Conservation (phyloP, 805 yeast species). For the Sugiyamaella smithiae region DNA sequence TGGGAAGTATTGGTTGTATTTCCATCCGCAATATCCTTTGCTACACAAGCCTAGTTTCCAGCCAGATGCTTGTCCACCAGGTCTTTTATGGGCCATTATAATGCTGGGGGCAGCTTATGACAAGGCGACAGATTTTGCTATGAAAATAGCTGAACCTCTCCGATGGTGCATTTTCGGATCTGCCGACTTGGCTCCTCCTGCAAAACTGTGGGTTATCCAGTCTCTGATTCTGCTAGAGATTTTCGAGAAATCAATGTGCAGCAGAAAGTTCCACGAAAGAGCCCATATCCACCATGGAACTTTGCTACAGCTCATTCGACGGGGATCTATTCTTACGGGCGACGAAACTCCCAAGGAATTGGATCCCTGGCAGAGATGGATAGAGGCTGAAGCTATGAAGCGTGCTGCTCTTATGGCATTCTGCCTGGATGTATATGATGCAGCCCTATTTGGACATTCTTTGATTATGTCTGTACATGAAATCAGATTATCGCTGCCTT, state of each 20-base stretch:
- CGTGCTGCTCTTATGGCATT: slow-evolving; percentile 79
- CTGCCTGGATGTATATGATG: slow-evolving; percentile 74
- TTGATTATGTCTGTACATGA: slow-evolving; percentile 57
- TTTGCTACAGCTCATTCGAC: slow-evolving; percentile 68
- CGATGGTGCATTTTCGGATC: slow-evolving; percentile 69
- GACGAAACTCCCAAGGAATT: slow-evolving; percentile 18
- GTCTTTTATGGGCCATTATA: slow-evolving; percentile 54
- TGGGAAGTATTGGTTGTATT: slow-evolving; percentile 51
- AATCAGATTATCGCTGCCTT: slow-evolving; percentile 59
- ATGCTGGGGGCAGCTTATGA: slow-evolving; percentile 52
- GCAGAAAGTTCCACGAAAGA: slow-evolving; percentile 71
- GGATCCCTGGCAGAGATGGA: slow-evolving; percentile 62
- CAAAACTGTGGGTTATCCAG: slow-evolving; percentile 73
- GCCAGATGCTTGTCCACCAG: slow-evolving; percentile 46
- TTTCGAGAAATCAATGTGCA: slow-evolving; percentile 71
- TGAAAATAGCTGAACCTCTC: slow-evolving; percentile 53
- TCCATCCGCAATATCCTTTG: slow-evolving; percentile 58
- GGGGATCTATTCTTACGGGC: slow-evolving; percentile 61
- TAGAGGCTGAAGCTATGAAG: slow-evolving; percentile 74
- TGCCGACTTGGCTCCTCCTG: slow-evolving; percentile 73
- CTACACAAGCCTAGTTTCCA: slow-evolving; percentile 59
- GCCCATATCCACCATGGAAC: slow-evolving; percentile 87
- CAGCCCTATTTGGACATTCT: slow-evolving; percentile 74
- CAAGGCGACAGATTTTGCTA: slow-evolving; percentile 39
- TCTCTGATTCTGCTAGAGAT: slow-evolving; percentile 70